phyloP scores from a whole-genome alignment of 164 flowering plant species.

The Euptelea pleiosperma region DNA sequence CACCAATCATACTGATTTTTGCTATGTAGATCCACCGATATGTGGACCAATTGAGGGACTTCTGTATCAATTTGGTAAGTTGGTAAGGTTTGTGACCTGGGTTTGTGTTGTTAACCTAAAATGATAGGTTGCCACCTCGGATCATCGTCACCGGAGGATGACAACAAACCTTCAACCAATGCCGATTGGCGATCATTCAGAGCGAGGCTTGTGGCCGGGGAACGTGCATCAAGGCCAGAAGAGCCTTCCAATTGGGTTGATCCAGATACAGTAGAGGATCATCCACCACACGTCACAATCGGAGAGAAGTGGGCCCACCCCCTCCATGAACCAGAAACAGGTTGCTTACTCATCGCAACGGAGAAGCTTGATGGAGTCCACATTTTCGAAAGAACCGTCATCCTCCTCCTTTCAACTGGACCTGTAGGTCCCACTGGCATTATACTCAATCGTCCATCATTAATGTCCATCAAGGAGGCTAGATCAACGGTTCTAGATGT shows the following conservation, averaged over 20 bases:
- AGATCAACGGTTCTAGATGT: slow-evolving; percentile 47
- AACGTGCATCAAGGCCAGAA: slow-evolving; percentile 26
- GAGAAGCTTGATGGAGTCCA: slow-evolving; percentile 94
- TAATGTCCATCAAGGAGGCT: slow-evolving; percentile 91
- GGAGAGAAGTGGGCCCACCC: slow-evolving; percentile 73
- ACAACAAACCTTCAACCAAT: slow-evolving; percentile 17
- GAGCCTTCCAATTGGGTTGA: slow-evolving; percentile 27
- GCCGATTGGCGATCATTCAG: slow-evolving; percentile 85
- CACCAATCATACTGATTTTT: too few relatives aligned
- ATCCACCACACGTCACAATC: slow-evolving; percentile 21
- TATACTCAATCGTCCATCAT: slow-evolving; percentile 87
- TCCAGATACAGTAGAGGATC: slow-evolving; percentile 32
- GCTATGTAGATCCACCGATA: too few relatives aligned
- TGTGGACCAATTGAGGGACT: too few relatives aligned
- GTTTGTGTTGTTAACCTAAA: too few relatives aligned
- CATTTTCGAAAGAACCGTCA: slow-evolving; percentile 79
- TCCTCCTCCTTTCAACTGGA: slow-evolving; percentile 63
- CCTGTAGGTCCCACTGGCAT: slow-evolving; percentile 80
- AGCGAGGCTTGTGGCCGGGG: slow-evolving; percentile 64
- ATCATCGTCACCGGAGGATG: slow-evolving; percentile 36
- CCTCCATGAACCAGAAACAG: slow-evolving; percentile 77
- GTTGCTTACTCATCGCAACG: slow-evolving; percentile 83
- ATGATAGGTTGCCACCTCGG: slow-evolving; percentile 43
- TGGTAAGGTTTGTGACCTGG: too few relatives aligned
- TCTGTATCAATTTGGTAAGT: too few relatives aligned